Evolutionary conservation across 169 alveolate species (phyloP), one percentile per base, ranked within the genome.

Genomic region (Plasmodium knowlesi): DNA sequence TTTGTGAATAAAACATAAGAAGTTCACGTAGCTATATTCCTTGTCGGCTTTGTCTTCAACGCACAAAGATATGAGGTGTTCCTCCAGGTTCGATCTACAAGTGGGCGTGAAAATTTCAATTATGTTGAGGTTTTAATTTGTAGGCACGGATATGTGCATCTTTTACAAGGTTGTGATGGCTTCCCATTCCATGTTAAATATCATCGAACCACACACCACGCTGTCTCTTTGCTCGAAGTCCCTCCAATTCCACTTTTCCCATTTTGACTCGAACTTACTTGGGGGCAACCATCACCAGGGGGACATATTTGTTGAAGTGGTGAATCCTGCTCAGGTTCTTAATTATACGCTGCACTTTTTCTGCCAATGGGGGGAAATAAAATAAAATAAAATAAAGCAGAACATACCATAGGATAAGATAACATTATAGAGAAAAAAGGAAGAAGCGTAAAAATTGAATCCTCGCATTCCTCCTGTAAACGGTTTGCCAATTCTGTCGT

Each of bases 21-120:
- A 88, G 53, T 88, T 88, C 43, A 88, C 94, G 71, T 88, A 88
- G 73, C 94, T 88, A 46, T 88, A 88, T 88, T 88, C 94, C 89
- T 88, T 88, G 14, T 88, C 94, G 30, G 25, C 94, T 70, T 88
- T 88, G 72, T 88, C 94, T 67, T 88, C 94, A 46, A 88, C 89
- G 72, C 94, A 88, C 32, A 88, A 50, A 19, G 94, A 78, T 61
- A 88, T 78, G 25, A 88, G 28, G 25, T 28, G 94, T 43, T 50
- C 61, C 34, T 88, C 94, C 16, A 9, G 14, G 8, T 46, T 39
- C 9, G 82, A 70, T 12, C 94, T 85, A 30, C 74, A 46, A 84
- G 57, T 16, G 54, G 8, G 34, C 12, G 53, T 25, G 19, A n/a
- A 5, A 37, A 4, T 19, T 41, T 19, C 32, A 80, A 80, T 50